These are phyloP conservation scores for Diaporthe australafricana DNA, from an alignment of 2,329 filamentous ascomycete species.

Conservation along the genomic window DNA sequence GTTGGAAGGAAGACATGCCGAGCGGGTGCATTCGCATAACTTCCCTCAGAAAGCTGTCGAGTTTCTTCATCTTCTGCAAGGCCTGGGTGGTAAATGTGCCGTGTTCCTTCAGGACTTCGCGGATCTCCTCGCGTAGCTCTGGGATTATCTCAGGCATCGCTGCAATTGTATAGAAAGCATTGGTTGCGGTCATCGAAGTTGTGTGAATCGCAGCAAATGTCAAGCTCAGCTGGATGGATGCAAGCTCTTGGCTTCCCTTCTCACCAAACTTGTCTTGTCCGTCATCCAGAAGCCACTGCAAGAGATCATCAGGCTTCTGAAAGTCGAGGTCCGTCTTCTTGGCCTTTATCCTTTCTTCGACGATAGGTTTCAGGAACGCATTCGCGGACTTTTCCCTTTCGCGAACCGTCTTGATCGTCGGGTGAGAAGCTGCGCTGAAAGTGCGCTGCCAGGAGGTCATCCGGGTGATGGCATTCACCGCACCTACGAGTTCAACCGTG, in stretches of 20 bases:
- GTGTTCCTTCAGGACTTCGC: conserved; percentile 49
- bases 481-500: conserved; percentile 55
- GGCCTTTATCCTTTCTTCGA: conserved; percentile 46
- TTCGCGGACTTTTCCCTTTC: conserved; percentile 47
- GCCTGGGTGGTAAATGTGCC: conserved; percentile 44
- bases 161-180: conserved; percentile 63
- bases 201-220: conserved; percentile 65
- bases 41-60: conserved; percentile 49
- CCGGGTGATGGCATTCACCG: conserved; percentile 45
- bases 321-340: conserved; percentile 37
- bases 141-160: conserved; percentile 61
- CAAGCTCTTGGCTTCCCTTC: conserved; percentile 49
- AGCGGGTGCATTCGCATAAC: conserved; percentile 44
- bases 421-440: conserved; percentile 46
- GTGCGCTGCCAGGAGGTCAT: conserved; percentile 49
- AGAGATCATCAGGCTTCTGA: conserved; percentile 57
- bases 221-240: conserved; percentile 55
- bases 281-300: conserved; percentile 59
- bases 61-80: conserved; percentile 48
- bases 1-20: conserved; percentile 55
- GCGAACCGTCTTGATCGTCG: conserved; percentile 49
- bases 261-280: conserved; percentile 48
- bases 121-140: conserved; percentile 63
- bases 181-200: conserved; percentile 58
- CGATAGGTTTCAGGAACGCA: conserved; percentile 50